Evolutionary conservation across 2,329 filamentous ascomycete genomes (phyloP), one percentile per base, ranked within the genome.

Genomic region (Aspergillus floridensis): DNA sequence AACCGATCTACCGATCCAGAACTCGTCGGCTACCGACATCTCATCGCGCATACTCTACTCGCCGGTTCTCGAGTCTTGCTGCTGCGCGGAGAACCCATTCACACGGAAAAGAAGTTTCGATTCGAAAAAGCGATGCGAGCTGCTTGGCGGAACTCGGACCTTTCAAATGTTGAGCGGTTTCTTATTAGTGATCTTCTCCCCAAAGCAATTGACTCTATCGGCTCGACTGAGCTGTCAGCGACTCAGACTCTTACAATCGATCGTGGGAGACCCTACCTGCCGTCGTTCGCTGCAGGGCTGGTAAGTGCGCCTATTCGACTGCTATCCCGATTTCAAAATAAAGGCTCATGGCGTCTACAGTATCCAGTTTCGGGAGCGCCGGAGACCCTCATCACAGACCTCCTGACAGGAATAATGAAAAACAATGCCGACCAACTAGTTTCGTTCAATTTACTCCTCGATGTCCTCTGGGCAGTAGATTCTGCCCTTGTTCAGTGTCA

Each of bases 381-480:
- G 19, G 65, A 66, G 11, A 65, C 63, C 2, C 62, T 64, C 10
- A 59, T 65, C 8, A 63, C 65, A 10, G 66, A 68, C 26, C 60
- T 67, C 16, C 56, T 68, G 38, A 65, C 63, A 3, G 59, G 56
- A 3, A 46, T 68, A 8, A 58, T 66, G 38, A 55, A 57, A 32
- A 61, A 58, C 6, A 60, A 65, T 51, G 51, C 57, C 10, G 70
- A 74, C 32, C 72, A 72, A 60, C 60, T 72, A 32, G 61, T 67
- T 49, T 67, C 72, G 8, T 75, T 74, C 56, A 73, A 67, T 62
- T 66, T 71, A 8, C 54, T 76, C 7, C 72, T 68, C 48, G 74
- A 76, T 56, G 68, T 68, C 32, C 52, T 73, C 38, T 75, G 73
- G 70, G 72, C 73, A 1, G 65, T 69, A 6, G 74, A 76, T 59